A percentile compares a stretch with the other conserved stretches of the same genome.
Conservation (phyloP, 106 monocot genomes). For the Posidonia australis region DNA sequence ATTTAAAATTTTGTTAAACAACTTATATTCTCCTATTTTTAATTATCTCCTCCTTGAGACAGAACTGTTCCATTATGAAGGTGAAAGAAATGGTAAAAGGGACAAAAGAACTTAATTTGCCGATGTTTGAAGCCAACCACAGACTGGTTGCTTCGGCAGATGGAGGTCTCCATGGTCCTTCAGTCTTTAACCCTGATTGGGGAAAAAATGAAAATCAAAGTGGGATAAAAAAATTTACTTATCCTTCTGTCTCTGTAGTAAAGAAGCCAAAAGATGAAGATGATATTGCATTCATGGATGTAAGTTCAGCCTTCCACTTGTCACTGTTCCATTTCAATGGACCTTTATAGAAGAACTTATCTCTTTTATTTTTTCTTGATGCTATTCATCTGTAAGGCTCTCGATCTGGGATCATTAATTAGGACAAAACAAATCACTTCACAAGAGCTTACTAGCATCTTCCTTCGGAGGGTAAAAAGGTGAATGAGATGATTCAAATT, state of each 20-base stretch:
- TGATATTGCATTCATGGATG: constrained; percentile 88
- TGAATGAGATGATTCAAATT: constrained; percentile 2
- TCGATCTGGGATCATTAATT: constrained; percentile 79
- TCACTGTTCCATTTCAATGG: no score
- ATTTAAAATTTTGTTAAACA: not conserved
- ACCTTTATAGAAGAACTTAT: no score
- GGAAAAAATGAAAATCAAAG: constrained; percentile 14
- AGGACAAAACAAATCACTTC: constrained; percentile 79
- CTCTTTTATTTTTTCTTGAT: not conserved
- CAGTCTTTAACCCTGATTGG: constrained; percentile 83
- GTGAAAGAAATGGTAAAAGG: constrained; percentile 70
- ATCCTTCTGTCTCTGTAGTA: constrained; percentile 33
- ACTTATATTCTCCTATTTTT: no score
- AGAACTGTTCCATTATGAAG: constrained; percentile 17
- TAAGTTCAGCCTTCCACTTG: constrained; percentile 10
- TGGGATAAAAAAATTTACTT: constrained; percentile 35
- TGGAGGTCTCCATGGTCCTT: constrained; percentile 75
- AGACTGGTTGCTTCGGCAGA: constrained; percentile 56
- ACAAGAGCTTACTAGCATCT: constrained; percentile 59
- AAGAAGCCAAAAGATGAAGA: constrained; percentile 53
- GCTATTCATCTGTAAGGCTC: constrained; percentile 30
- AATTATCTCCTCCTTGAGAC: not conserved
- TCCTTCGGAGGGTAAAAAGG: constrained; percentile 69
- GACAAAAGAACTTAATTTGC: constrained; percentile 58
- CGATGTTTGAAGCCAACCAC: constrained; percentile 51